These are phyloP conservation scores for Zygosaccharomyces bisporus DNA, from an alignment of 805 yeast species.

Conservation along the genomic window DNA sequence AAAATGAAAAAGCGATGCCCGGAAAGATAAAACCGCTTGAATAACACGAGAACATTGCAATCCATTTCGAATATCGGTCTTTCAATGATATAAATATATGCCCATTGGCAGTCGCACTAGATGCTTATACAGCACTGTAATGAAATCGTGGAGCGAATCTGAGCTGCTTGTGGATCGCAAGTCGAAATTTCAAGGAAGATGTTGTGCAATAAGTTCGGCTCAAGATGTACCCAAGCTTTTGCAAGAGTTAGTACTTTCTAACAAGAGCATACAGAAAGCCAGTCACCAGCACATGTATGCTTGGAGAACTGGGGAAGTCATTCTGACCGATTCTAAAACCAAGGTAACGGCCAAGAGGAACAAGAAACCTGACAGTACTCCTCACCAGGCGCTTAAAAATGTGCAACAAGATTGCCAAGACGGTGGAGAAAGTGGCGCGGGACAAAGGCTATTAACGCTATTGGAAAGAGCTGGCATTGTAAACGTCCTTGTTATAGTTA, in stretches of 20 bases:
- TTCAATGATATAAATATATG: neutral
- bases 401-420: conserved; percentile 60
- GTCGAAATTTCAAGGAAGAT: conserved; percentile 66
- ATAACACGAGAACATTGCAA: no score
- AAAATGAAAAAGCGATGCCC: neutral
- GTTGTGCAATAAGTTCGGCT: conserved; percentile 39
- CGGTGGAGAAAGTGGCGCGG: conserved; percentile 75
- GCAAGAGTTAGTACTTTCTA: conserved; percentile 39
- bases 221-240: conserved; percentile 45
- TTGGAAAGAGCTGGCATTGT: conserved; percentile 46
- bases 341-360: conserved; percentile 5
- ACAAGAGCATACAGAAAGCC: conserved; percentile 53
- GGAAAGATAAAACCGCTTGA: conserved; percentile 19
- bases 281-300: conserved; percentile 74
- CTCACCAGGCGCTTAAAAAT: conserved; percentile 6
- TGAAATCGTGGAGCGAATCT: conserved; percentile 40
- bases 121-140: neutral
- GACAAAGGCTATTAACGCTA: conserved; percentile 52
- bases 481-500: conserved; percentile 62
- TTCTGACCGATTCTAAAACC: neutral
- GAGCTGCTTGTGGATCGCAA: conserved; percentile 45
- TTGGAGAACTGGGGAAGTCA: conserved; percentile 51
- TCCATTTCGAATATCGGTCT: no score
- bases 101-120: neutral
- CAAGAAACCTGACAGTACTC: conserved; percentile 8